Evolutionary conservation across 2,329 filamentous ascomycete genomes (phyloP), one percentile per base, ranked within the genome.

Genomic region (Diaporthe batatas): DNA sequence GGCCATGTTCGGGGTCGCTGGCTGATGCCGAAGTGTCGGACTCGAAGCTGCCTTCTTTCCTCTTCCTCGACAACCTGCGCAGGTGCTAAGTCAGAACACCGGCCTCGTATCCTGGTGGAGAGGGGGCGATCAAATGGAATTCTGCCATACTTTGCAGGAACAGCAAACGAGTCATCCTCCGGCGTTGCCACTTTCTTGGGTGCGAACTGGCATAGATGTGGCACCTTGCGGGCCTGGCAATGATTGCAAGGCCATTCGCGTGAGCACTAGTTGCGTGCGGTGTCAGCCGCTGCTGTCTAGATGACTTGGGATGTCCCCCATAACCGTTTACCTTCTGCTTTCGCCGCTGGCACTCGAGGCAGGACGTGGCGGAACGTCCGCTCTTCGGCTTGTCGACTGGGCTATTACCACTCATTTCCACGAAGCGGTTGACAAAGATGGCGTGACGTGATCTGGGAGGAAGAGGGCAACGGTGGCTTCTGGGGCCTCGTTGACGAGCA

Each of bases 241-340:
- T 87, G 85, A 73, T 86, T 86, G 76, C 86, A 87, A 2, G 85
- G 86, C 82, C 86, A 88, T 76, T 86, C 80, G 44, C 84, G 83
- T 73, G 83, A 86, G 76, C 86, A 88, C 85, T 87, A 76, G 59
- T 51, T 44, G 36, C 59, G 42, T 51, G 53, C 54, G 44, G 34
- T 59, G 53, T 74, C 39, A 72, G 70, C 54, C 21, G 42, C n/a
- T 21, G 62, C 32, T 25, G 53, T 55, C 11, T 32, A 11, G 14
- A 25, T 23, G 32, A 16, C 25, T 18, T 34, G 70, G 39, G 25
- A 62, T 51, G 21, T 7, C 10, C 10, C 21, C 16, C 54, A 11
- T 39, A 6, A 29, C 49, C 42, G 10, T 55, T 76, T 78, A 82
- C 84, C 82, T 86, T 87, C 75, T 87, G 86, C 77, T 88, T 88